These are phyloP conservation scores for Physcomitrium patens DNA, from an alignment of 225 moss, liverwort and hornwort species.

Conservation along the genomic window DNA sequence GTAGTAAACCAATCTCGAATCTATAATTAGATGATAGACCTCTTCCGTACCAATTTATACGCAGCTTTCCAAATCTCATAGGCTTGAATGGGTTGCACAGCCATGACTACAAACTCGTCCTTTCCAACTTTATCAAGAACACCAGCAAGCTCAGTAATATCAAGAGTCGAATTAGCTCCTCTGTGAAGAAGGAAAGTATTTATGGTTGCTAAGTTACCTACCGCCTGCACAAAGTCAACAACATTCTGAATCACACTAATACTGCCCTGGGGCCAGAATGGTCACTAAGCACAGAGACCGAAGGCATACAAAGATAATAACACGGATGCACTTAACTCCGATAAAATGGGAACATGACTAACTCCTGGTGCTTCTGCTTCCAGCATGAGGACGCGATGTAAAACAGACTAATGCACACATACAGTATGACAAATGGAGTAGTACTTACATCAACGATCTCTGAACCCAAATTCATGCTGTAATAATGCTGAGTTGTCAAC, in stretches of 20 bases:
- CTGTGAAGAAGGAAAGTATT: constrained; percentile 47
- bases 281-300: neutral
- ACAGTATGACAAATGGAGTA: constrained; percentile 9
- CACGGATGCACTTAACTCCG: neutral
- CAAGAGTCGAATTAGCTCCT: constrained; percentile 65
- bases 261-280: neutral
- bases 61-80: constrained; percentile 77
- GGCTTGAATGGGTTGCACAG: constrained; percentile 82
- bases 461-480: constrained; percentile 73
- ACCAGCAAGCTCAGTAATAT: constrained; percentile 59
- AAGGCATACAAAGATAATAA: neutral
- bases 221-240: constrained; percentile 55
- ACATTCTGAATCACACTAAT: constrained; percentile 1
- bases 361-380: neutral
- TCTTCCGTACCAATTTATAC: constrained; percentile 52
- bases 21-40: neutral
- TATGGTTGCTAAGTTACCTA: constrained; percentile 51
- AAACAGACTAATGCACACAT: neutral
- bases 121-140: constrained; percentile 66
- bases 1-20: neutral
- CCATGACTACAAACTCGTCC: constrained; percentile 77
- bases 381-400: constrained; percentile 1
- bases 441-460: constrained; percentile 57
- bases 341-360: neutral
- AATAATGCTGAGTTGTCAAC: constrained; percentile 72